Evolutionary conservation across 2,329 filamentous ascomycete genomes (phyloP), one percentile per base, ranked within the genome.

Genomic region (Pezicula rhizophila): DNA sequence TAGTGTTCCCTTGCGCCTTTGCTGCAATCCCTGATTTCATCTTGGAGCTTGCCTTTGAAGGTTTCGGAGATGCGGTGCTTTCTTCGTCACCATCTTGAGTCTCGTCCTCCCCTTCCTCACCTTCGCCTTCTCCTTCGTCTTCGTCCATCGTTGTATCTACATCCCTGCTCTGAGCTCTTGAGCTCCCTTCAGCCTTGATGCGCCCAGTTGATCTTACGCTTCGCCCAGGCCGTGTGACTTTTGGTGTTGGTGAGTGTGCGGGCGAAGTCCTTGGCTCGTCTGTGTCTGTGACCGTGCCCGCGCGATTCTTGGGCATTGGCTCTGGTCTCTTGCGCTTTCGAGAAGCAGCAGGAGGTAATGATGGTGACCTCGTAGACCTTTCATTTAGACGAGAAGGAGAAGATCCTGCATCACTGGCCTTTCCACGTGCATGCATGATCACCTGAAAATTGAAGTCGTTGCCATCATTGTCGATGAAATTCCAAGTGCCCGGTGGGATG

Each of bases 201-300:
- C 72, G 73, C 11, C 67, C 70, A 46, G 71, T 70, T 20, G 57
- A 73, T 73, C 53, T 73, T 67, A 49, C 52, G 18, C 56, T 56
- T 48, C 61, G 55, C 17, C 56, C 60, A 25, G 57, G 47, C 33
- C 63, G 49, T n/a, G 54, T 72, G 61, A 1, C 68, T 49, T 74
- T 68, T 8, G 69, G 71, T 17, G 69, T 63, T 57, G 51, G 65
- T 52, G 48, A 66, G 60, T 47, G 70, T 45, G 69, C 70, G 33
- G 68, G 66, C n/a, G 68, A 66, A 4, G 67, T 73, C 40, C 71
- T 59, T 18, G 59, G 69, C 37, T 70, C 70, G 53, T 78, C 75
- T 1, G 75, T 76, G 48, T 77, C 75, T 3, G 76, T 75, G n/a
- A 77, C 69, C 5, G 75, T 77, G 53, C 74, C 77, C 28, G 57